Base-by-base conservation (phyloP, 176 grass and related monocot species). In the Panicum miliaceum region DNA sequence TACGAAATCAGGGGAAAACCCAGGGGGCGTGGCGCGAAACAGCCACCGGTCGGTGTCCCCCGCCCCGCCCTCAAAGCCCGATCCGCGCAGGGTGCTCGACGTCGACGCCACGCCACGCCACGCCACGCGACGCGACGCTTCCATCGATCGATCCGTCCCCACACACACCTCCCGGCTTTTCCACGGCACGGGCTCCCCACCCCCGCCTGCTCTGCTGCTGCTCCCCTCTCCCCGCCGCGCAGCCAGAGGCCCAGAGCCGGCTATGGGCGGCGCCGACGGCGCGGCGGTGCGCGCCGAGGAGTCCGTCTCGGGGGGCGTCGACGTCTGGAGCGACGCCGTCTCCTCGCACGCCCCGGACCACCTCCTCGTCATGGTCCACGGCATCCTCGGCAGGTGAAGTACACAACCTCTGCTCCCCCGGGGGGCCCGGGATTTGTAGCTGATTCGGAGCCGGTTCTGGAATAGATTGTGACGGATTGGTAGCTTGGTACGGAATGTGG, bases 341-440 rank as follows among this genome's bases (percentile, higher is more conserved):
- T 86, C 79, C 64, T 90, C 64, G 35, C 83, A 76, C 78, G 64
- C 36, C 15, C 92, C 89, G 1, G 92, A 89, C 45, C 87, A 94
- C 79, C 92, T 94, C 71, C 84, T 92, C 68, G 87, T 94, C 75
- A 86, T 94, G 92, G 84, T 94, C 68, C 92, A 94, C 76, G 90
- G 92, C 86, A 94, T 92, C 79, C 83, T 94, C 67, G 92, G 92
- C 84, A 92, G 92, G 92, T 94, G 26, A 70, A 16, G 5, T 16
- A 18, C 7, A 5, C 50, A 15, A 18, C 51, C 51, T 19, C 13
- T 12, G 48, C 48, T 16, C 18, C 13, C 51, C 51, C 29, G 29
- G 29, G 18, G 51, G 51, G 16, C 4, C 6, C 18, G 8, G 34
- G 53, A 23, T 59, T 58, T 19, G 7, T 25, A 34, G 26, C 65